Evolutionary conservation across 2,329 filamentous ascomycete genomes (phyloP), one percentile per base, ranked within the genome.

Genomic region (Aspergillus jensenii): DNA sequence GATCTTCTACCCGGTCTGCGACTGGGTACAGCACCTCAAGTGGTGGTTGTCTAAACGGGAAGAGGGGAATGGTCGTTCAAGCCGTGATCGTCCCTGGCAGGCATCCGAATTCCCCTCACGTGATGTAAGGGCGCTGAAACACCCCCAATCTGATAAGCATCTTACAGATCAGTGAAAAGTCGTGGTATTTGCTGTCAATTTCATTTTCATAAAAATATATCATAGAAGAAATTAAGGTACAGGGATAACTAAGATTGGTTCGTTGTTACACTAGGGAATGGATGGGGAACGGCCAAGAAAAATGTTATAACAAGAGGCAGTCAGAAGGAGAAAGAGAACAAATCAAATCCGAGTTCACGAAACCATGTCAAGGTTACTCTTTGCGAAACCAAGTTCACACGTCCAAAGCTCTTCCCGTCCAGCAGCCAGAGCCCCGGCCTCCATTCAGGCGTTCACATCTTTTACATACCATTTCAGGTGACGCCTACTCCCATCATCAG

Each of bases 31-130:
- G 45, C 15, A 45, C 46, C 55, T 52, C 31, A 17, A 35, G 39
- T 52, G 46, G 52, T 52, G 48, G 51, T 50, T 44, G 25, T 58
- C 14, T 14, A 7, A 14, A 39, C n/a, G n/a, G 40, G 44, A 56
- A 52, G 57, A 56, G 60, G 54, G 61, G 61, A 62, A 58, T 53
- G 35, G 12, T 17, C 49, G 31, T 52, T 53, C 49, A 31, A 46
- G 19, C 37, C 49, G 25, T 40, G 45, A 45, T 51, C 53, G 53
- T 61, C 55, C 55, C 60, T 60, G 51, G 54, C 58, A 60, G 53
- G 53, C 59, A 55, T 59, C 60, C 56, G 55, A 52, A 39, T 37
- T 37, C 5, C 15, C 7, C 44, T 61, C 62, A 64, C 62, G 62
- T 64, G 62, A 62, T 23, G 31, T 33, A 6, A 37, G 11, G 21